Percentiles rank a stretch among this genome's conserved stretches.
phyloP scores from a whole-genome alignment of 805 yeast species.

The Pichia pseudocactophila region DNA sequence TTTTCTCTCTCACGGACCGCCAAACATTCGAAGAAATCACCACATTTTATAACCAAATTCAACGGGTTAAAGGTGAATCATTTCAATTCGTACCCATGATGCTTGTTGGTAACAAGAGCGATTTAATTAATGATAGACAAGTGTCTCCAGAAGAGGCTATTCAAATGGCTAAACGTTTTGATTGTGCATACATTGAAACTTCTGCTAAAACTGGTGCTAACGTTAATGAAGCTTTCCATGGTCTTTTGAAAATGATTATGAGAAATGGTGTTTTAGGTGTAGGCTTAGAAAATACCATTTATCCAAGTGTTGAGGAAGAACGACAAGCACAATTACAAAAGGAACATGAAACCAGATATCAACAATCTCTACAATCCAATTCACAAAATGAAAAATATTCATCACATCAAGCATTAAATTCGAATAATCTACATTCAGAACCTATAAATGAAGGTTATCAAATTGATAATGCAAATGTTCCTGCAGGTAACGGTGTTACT shows the following conservation, averaged over 20 bases:
- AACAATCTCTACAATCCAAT: not conserved
- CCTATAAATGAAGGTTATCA: not conserved
- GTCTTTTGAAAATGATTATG: slow-evolving; percentile 28
- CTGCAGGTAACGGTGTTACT: not conserved
- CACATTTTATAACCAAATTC: slow-evolving; percentile 46
- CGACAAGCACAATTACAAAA: slow-evolving; percentile 13
- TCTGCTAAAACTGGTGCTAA: slow-evolving; percentile 87
- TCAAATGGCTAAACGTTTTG: slow-evolving; percentile 54
- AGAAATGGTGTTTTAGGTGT: slow-evolving; percentile 18
- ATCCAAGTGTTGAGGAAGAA: slow-evolving; percentile 21
- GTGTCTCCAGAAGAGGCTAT: slow-evolving; percentile 52
- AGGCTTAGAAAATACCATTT: slow-evolving; percentile 21
- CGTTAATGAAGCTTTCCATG: slow-evolving; percentile 39
- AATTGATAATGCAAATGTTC: not conserved
- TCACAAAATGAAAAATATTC: not conserved
- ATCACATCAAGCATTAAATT: not conserved
- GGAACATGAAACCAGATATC: slow-evolving; percentile 1
- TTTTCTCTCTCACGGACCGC: slow-evolving; percentile 79
- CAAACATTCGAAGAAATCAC: slow-evolving; percentile 78
- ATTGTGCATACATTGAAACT: slow-evolving; percentile 78
- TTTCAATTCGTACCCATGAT: slow-evolving; percentile 63
- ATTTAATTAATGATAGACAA: slow-evolving; percentile 54
- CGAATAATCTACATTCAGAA: too few relatives aligned
- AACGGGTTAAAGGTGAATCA: slow-evolving; percentile 42
- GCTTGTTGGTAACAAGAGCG: slow-evolving; percentile 70